These are phyloP conservation scores for Suhomyces kilbournensis DNA, from an alignment of 805 yeast species.

Conservation along the genomic window DNA sequence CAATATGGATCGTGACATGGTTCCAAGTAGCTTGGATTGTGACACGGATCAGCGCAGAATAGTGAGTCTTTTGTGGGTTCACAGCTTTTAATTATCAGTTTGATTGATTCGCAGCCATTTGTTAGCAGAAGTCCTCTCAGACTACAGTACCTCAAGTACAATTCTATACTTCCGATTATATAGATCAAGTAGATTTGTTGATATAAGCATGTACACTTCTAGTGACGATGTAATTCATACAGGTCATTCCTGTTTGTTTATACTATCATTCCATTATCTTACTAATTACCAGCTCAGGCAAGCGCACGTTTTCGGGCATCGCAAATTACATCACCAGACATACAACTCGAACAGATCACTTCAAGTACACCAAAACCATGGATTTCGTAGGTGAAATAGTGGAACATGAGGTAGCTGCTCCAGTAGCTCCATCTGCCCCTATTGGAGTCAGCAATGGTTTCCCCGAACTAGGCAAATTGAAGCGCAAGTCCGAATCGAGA, in stretches of 20 bases:
- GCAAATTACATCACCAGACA: background rate
- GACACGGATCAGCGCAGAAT: too few species aligned
- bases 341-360: too few species aligned
- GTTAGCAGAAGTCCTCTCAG: background rate
- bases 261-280: background rate
- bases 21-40: too few species aligned
- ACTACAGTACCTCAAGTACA: too few species aligned
- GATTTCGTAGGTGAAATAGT: conserved; percentile 71
- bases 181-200: too few species aligned
- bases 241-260: background rate
- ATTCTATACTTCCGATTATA: too few species aligned
- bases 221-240: too few species aligned
- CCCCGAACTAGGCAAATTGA: conserved; percentile 29
- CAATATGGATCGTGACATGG: too few species aligned
- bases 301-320: conserved; percentile 1
- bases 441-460: conserved; percentile 27
- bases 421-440: conserved; percentile 29
- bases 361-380: conserved; percentile 35
- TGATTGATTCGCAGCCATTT: background rate
- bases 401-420: conserved; percentile 49
- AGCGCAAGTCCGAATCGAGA: conserved; percentile 39
- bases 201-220: background rate
- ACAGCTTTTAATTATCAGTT: background rate
- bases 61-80: background rate
- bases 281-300: background rate